Evolutionary conservation across 176 grass and related monocot species (phyloP).

Genomic region (Rhynchospora pubera): DNA sequence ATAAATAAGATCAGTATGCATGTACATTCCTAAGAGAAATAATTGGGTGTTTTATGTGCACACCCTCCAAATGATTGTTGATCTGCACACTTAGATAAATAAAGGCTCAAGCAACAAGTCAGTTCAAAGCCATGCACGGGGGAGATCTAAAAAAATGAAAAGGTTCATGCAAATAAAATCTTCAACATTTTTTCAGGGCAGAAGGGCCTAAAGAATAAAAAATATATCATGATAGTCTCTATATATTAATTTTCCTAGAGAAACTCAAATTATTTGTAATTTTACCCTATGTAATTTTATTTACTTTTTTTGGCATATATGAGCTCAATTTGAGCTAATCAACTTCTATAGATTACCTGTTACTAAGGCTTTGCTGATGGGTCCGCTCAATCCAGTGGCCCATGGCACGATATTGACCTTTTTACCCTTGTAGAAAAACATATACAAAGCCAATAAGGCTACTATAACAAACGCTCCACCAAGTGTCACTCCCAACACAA

Average conservation of each 20-base stretch:
- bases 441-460: slow-evolving; percentile 23
- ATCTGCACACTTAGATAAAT: neutral
- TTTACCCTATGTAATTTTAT: neutral
- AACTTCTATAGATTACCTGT: slow-evolving; percentile 35
- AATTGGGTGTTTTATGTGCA: neutral
- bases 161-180: neutral
- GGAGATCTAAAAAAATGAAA: neutral
- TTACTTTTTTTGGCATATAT: neutral
- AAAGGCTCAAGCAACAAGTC: neutral
- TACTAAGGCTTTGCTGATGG: slow-evolving; percentile 48
- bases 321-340: neutral
- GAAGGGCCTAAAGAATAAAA: neutral
- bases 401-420: slow-evolving; percentile 50
- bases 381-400: slow-evolving; percentile 54
- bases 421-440: slow-evolving; percentile 30
- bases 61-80: neutral
- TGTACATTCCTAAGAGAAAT: neutral
- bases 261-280: neutral
- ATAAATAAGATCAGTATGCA: neutral
- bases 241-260: neutral
- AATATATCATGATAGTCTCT: neutral
- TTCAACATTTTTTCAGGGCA: neutral
- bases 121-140: neutral
- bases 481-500: slow-evolving; percentile 3
- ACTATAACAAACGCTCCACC: slow-evolving; percentile 28